Percentiles rank a stretch among this genome's conserved stretches.
Evolutionary conservation across 1,284 basidiomycete genomes (phyloP).

Genomic region (Ganoderma multipileum): DNA sequence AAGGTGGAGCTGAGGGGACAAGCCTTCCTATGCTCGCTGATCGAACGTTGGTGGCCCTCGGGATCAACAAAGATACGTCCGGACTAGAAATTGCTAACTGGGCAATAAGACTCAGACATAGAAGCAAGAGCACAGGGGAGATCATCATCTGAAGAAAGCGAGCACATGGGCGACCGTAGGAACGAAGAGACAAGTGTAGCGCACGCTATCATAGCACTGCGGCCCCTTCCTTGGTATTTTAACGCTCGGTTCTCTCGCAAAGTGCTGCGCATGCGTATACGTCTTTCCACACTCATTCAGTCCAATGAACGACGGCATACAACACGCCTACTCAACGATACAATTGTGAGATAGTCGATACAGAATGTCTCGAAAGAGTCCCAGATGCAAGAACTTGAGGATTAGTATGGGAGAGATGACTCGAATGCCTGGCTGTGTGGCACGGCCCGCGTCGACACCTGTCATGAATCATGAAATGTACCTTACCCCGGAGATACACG

Average conservation of each 20-base stretch:
- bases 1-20: not conserved
- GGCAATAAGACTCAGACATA: slow-evolving; percentile 4
- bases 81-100: not conserved
- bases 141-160: slow-evolving; percentile 20
- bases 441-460: not conserved
- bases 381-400: not conserved
- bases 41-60: not conserved
- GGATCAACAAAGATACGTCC: slow-evolving; percentile 3
- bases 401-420: not conserved
- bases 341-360: not conserved
- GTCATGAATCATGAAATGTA: not conserved
- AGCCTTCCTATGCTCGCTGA: slow-evolving; percentile 3
- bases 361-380: not conserved
- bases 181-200: slow-evolving; percentile 16
- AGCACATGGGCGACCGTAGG: slow-evolving; percentile 28
- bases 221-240: not conserved
- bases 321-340: not conserved
- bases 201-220: too few species aligned
- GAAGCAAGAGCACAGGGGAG: slow-evolving; percentile 9
- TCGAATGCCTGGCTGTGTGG: not conserved
- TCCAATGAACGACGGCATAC: not conserved
- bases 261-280: slow-evolving; percentile 11
- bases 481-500: not conserved
- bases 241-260: slow-evolving; percentile 15
- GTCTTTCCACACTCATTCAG: not conserved